Base-by-base conservation (phyloP, 2,329 filamentous ascomycete species). In the Knufia fluminis region DNA sequence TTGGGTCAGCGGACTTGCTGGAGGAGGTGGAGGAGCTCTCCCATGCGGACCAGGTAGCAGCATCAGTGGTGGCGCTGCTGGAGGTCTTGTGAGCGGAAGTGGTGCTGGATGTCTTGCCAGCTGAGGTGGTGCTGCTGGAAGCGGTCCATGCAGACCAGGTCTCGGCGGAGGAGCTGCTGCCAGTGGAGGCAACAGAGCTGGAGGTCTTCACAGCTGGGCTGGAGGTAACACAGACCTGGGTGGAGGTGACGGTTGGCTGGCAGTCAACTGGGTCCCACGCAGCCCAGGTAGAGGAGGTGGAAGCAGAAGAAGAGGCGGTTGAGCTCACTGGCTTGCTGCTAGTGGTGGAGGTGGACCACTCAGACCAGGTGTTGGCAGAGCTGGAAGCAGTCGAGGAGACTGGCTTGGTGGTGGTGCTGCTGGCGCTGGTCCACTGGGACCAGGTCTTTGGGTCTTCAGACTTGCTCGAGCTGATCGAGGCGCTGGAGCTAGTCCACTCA, bases 141-240 rank as follows among this genome's bases (percentile, higher is more conserved):
- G 45, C 26, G n/a, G 20, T 26, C 45, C 45, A 48, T 3, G 23
- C 22, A 22, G 16, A 22, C 45, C 45, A 48, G 33, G 23, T 31
- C 8, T n/a, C 19, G 26, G 35, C 22, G 22, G n/a, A n/a, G n/a
- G n/a, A n/a, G n/a, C n/a, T n/a, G n/a, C n/a, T n/a, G n/a, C n/a
- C n/a, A n/a, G n/a, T n/a, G n/a, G n/a, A n/a, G n/a, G 36, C 6
- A 32, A 12, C 7, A 22, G 19, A 31, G 35, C 17, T 41, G 17
- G 33, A 6, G 28, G 28, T 48, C 23, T 7, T 19, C 20, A 23
- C 46, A 41, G 38, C 46, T 20, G 46, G 46, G 35, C 20, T 41
- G 35, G 46, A 36, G 33, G 23, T 23, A 31, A 26, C 31, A 22
- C 44, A 46, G 44, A 46, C 44, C 44, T 46, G 31, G 31, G 31